Percentiles rank a stretch among this genome's conserved stretches.
phyloP scores from a whole-genome alignment of 495 filamentous ascomycete genomes.

The Penicillium maclennaniae region DNA sequence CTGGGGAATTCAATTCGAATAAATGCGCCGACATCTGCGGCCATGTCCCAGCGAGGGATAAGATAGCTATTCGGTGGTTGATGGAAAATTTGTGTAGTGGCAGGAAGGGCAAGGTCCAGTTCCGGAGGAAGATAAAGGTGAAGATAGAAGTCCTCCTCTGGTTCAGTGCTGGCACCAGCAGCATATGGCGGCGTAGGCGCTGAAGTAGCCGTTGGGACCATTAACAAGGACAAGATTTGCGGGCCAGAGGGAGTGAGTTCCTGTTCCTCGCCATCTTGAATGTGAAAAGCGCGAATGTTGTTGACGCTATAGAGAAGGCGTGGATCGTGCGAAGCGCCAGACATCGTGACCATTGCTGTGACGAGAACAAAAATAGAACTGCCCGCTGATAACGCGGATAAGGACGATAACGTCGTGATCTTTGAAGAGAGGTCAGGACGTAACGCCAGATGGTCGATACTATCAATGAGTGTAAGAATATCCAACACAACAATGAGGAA shows the following conservation, averaged over 20 bases:
- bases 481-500: background rate
- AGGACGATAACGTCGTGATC: constrained; percentile 15
- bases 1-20: constrained; percentile 84
- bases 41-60: constrained; percentile 89
- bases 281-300: constrained; percentile 80
- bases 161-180: constrained; percentile 28
- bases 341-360: constrained; percentile 9
- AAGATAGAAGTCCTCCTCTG: constrained; percentile 92
- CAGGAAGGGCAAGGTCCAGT: constrained; percentile 83
- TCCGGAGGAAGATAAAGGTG: constrained; percentile 92
- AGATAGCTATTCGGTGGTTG: constrained; percentile 85
- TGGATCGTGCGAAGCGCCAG: constrained; percentile 52
- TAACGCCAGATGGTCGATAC: background rate
- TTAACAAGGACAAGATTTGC: constrained; percentile 84
- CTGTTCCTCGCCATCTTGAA: constrained; percentile 81
- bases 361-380: background rate
- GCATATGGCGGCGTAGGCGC: constrained; percentile 60
- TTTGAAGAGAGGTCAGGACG: background rate
- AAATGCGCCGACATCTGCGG: constrained; percentile 81
- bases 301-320: constrained; percentile 79
- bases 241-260: constrained; percentile 78
- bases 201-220: constrained; percentile 82
- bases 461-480: background rate
- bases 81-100: constrained; percentile 92
- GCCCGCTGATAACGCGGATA: constrained; percentile 12